These are phyloP conservation scores for Hansfordia pulvinata DNA, from an alignment of 2,329 filamentous ascomycete species.

Conservation along the genomic window DNA sequence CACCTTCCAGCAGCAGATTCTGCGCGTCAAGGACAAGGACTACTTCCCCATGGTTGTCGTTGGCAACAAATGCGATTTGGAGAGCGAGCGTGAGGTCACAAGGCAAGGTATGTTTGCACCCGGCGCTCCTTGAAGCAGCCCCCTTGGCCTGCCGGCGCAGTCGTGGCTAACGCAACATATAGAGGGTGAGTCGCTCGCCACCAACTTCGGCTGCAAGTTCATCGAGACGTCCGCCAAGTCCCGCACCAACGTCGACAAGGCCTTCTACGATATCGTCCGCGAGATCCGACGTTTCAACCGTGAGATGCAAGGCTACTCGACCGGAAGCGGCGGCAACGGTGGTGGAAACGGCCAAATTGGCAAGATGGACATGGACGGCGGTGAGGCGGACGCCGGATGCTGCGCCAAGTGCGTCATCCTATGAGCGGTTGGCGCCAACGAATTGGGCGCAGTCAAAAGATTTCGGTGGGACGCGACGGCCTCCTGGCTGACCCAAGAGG, in stretches of 20 bases:
- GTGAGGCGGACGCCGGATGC: constrained; percentile 59
- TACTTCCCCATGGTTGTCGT: constrained; percentile 99
- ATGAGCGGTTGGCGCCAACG: constrained; percentile 33
- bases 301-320: constrained; percentile 83
- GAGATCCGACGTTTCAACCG: constrained; percentile 98
- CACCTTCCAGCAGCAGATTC: constrained; percentile 97
- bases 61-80: constrained; percentile 98
- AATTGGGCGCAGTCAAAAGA: neutral
- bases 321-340: constrained; percentile 50
- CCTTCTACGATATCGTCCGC: constrained; percentile 95
- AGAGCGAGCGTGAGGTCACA: constrained; percentile 80
- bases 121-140: constrained; percentile 3
- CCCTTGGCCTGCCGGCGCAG: constrained; percentile 6
- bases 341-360: constrained; percentile 46
- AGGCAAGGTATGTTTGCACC: constrained; percentile 59
- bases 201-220: constrained; percentile 90
- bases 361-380: constrained; percentile 70
- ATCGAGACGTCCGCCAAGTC: constrained; percentile 99
- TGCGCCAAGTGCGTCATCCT: constrained; percentile 81
- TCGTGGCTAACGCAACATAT: too few relatives aligned
- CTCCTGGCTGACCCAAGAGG: neutral
- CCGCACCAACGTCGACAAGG: constrained; percentile 94
- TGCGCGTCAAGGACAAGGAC: constrained; percentile 98
- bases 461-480: neutral
- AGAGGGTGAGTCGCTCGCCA: constrained; percentile 85